Evolutionary conservation across 75 land plant genomes (phyloP).

Genomic region (Selaginella moellendorffii): DNA sequence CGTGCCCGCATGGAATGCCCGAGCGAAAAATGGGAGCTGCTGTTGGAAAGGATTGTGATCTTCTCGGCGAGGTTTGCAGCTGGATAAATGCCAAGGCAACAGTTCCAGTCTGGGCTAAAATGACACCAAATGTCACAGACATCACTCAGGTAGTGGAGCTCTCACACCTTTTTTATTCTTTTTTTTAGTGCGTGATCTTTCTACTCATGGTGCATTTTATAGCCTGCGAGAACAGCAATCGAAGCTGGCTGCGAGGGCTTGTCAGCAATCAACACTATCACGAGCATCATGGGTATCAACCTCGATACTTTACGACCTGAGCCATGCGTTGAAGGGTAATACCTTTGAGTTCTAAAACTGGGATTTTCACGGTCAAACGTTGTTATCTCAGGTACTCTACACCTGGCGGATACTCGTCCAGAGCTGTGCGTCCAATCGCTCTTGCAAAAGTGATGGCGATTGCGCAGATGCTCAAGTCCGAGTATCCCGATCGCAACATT

Average conservation of each 20-base stretch:
- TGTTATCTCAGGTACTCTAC: constrained; percentile 50
- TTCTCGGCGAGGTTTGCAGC: constrained; percentile 80
- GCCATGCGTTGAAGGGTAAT: constrained; percentile 98
- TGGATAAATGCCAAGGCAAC: constrained; percentile 98
- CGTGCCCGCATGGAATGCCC: constrained; percentile 99
- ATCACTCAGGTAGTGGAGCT: constrained; percentile 52
- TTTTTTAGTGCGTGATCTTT: not conserved
- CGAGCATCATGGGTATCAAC: constrained; percentile 98
- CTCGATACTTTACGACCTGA: constrained; percentile 85
- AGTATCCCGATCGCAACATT: constrained; percentile 37
- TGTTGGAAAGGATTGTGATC: constrained; percentile 87
- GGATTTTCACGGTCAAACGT: not conserved
- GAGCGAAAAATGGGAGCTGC: constrained; percentile 99
- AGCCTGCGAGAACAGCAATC: constrained; percentile 87
- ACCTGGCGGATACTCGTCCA: constrained; percentile 92
- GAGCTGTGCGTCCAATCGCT: constrained; percentile 98
- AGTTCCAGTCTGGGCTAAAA: constrained; percentile 98
- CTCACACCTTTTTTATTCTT: not conserved
- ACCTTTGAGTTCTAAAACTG: constrained; percentile 2
- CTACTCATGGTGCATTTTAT: too few relatives aligned
- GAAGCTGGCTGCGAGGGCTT: constrained; percentile 80
- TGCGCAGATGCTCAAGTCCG: constrained; percentile 85
- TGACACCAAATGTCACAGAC: constrained; percentile 98
- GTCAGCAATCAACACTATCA: constrained; percentile 91
- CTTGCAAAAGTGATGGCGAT: constrained; percentile 90